These are phyloP conservation scores for Naematelia encephala DNA, from an alignment of 768 basidiomycete genomes.

Conservation along the genomic window DNA sequence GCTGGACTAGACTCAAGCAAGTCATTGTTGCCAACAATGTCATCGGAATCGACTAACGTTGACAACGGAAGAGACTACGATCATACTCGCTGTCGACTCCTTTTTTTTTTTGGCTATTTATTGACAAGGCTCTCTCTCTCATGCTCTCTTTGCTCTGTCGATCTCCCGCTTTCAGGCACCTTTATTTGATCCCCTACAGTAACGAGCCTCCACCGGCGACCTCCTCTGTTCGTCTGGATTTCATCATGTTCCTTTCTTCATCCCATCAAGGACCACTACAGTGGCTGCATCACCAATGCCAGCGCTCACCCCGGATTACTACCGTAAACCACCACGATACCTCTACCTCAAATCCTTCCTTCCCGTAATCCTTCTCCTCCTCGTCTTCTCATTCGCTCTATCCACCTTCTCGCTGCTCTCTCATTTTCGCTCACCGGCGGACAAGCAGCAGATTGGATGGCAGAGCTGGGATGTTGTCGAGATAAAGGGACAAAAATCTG, in stretches of 20 bases:
- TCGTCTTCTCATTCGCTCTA: slow-evolving; percentile 69
- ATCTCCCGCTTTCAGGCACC: neutral
- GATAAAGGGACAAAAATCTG: slow-evolving; percentile 18
- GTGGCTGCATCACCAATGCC: slow-evolving; percentile 10
- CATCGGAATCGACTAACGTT: no score
- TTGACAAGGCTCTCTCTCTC: no score
- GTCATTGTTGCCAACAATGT: no score
- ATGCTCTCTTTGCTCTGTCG: no score
- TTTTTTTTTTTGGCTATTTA: no score
- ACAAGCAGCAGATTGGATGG: slow-evolving; percentile 73
- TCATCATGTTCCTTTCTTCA: neutral
- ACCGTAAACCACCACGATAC: slow-evolving; percentile 13
- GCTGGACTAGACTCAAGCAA: no score
- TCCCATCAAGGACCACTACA: neutral
- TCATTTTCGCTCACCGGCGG: slow-evolving; percentile 57
- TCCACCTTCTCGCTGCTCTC: slow-evolving; percentile 76
- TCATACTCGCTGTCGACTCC: no score
- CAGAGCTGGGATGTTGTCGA: slow-evolving; percentile 74
- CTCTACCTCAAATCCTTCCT: slow-evolving; percentile 54
- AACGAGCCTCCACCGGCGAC: neutral
- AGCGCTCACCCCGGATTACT: slow-evolving; percentile 16
- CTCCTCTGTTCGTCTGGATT: neutral
- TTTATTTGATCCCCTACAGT: neutral
- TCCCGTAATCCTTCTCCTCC: slow-evolving; percentile 54
- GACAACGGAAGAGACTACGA: no score